phyloP scores from a whole-genome alignment of 441 rosid genomes.

The Brassica balearica region DNA sequence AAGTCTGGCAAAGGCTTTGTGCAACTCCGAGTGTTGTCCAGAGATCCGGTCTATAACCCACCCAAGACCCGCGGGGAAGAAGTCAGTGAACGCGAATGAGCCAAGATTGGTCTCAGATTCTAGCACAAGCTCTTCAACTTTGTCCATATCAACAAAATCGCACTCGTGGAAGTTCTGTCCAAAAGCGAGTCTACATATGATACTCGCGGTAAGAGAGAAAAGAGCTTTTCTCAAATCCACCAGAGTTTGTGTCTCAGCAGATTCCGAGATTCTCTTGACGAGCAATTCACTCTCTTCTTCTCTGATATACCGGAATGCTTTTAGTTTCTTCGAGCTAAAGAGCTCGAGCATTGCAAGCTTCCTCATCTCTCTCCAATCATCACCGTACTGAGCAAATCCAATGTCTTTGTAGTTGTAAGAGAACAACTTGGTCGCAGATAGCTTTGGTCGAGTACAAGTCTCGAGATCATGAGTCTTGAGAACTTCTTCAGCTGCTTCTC shows the following conservation, averaged over 20 bases:
- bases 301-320: constrained; percentile 48
- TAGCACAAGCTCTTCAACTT: constrained; percentile 37
- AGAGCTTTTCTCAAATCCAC: constrained; percentile 48
- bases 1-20: constrained; percentile 43
- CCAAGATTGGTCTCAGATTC: constrained; percentile 42
- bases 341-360: constrained; percentile 52
- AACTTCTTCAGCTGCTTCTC: constrained; percentile 45
- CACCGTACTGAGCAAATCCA: constrained; percentile 47
- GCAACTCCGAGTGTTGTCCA: constrained; percentile 47
- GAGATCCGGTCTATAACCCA: constrained; percentile 55
- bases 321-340: constrained; percentile 54
- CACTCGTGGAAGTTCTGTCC: constrained; percentile 46
- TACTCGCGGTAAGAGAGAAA: constrained; percentile 45
- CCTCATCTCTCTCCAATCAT: constrained; percentile 55
- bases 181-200: constrained; percentile 51
- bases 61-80: constrained; percentile 45
- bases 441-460: constrained; percentile 44
- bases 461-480: constrained; percentile 39
- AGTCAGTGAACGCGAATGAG: constrained; percentile 41
- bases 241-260: constrained; percentile 37
- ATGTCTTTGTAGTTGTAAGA: constrained; percentile 49
- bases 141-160: constrained; percentile 34
- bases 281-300: constrained; percentile 52
- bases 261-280: constrained; percentile 40
- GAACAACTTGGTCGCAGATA: constrained; percentile 38